These are phyloP conservation scores for Aspergillus tanneri DNA, from an alignment of 2,329 filamentous ascomycete species.

Conservation along the genomic window DNA sequence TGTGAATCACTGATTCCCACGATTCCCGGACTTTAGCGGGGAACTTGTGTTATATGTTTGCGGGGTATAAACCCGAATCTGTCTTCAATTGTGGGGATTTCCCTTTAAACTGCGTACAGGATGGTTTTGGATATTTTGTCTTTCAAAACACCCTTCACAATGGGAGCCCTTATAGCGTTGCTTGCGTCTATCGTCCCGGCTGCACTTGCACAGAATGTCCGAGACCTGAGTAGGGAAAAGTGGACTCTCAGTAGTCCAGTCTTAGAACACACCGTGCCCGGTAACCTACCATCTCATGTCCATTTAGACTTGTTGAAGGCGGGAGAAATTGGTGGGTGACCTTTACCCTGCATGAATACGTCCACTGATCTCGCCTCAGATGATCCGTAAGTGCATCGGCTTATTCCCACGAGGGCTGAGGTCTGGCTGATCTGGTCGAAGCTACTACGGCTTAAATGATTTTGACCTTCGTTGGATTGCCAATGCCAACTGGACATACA, in stretches of 20 bases:
- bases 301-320: conserved; percentile 59
- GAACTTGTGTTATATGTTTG: too few species aligned
- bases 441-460: conserved; percentile 58
- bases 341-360: not conserved
- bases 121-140: not conserved
- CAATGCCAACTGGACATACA: conserved; percentile 62
- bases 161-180: conserved; percentile 15
- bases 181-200: conserved; percentile 17
- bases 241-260: conserved; percentile 50
- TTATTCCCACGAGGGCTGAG: not conserved
- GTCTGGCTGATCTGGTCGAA: conserved; percentile 2
- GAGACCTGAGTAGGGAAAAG: conserved; percentile 43
- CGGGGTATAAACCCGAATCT: too few species aligned
- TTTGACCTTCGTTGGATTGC: conserved; percentile 61
- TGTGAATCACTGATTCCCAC: too few species aligned
- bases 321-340: conserved; percentile 53
- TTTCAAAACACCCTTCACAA: conserved; percentile 23
- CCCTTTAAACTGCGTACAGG: not conserved
- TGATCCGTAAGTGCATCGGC: conserved; percentile 33
- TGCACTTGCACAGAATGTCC: conserved; percentile 31
- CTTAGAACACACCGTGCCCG: conserved; percentile 55
- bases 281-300: conserved; percentile 56
- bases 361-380: conserved; percentile 17
- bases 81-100: too few species aligned
- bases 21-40: too few species aligned